Percentiles rank a stretch among this genome's conserved stretches.
Evolutionary conservation across 306 rosid species (phyloP).

Genomic region (Myrica gale): DNA sequence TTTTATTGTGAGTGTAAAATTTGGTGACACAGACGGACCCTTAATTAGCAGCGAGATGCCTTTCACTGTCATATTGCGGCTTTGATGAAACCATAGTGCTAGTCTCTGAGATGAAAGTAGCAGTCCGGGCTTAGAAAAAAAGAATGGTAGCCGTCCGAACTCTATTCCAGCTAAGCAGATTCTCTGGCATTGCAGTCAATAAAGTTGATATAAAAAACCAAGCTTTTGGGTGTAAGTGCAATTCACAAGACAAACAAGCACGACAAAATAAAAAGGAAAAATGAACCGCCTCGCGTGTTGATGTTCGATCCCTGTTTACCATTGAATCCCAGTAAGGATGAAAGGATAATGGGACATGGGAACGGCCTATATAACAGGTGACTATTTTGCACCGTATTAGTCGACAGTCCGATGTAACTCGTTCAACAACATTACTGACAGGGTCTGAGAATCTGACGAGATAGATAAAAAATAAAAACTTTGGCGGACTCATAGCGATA

Average conservation of each 20-base stretch:
- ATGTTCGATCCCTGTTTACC: not conserved
- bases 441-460: not conserved
- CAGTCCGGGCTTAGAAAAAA: too few species aligned
- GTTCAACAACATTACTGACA: not conserved
- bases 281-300: not conserved
- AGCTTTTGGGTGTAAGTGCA: not conserved
- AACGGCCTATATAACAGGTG: not conserved
- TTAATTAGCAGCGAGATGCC: not conserved
- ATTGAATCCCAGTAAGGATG: not conserved
- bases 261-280: not conserved
- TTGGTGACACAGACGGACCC: too few species aligned
- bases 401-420: not conserved
- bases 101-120: slow-evolving; percentile 3
- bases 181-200: slow-evolving; percentile 15
- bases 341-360: not conserved
- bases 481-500: too few species aligned
- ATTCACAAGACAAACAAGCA: not conserved
- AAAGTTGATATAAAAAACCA: not conserved
- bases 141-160: not conserved
- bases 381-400: not conserved
- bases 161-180: slow-evolving; percentile 19
- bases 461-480: not conserved
- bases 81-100: not conserved
- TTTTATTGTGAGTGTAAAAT: too few species aligned
- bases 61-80: not conserved